phyloP scores from a whole-genome alignment of 106 monocot species.

The Phalaenopsis equestris region DNA sequence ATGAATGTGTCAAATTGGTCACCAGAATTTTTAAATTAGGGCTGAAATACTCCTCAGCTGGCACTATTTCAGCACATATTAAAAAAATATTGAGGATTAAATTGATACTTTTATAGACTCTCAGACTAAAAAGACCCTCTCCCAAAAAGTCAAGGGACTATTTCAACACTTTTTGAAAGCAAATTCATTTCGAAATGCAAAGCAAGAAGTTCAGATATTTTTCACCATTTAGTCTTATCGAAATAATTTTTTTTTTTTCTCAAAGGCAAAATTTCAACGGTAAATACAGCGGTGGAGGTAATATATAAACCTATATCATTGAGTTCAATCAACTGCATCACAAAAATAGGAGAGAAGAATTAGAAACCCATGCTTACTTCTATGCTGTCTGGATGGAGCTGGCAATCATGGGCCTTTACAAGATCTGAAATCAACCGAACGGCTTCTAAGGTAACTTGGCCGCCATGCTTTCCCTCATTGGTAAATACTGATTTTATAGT shows the following conservation, averaged over 20 bases:
- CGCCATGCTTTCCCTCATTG: slow-evolving; percentile 92
- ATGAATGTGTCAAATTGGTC: too few relatives aligned
- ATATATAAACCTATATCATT: background rate
- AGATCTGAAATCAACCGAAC: slow-evolving; percentile 70
- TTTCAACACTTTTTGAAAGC: too few relatives aligned
- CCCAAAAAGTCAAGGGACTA: too few relatives aligned
- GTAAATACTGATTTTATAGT: slow-evolving; percentile 60
- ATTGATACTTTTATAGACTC: too few relatives aligned
- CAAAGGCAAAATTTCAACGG: background rate
- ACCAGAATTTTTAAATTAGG: too few relatives aligned
- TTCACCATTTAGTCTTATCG: background rate
- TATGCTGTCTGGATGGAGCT: slow-evolving; percentile 76
- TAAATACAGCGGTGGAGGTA: background rate
- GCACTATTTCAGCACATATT: too few relatives aligned
- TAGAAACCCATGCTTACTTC: slow-evolving; percentile 36
- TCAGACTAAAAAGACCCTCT: too few relatives aligned
- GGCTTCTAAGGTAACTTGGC: slow-evolving; percentile 84
- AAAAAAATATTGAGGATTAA: too few relatives aligned
- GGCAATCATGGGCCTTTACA: slow-evolving; percentile 71
- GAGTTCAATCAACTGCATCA: background rate
- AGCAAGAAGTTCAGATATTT: slow-evolving; percentile 3
- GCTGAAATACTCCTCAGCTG: too few relatives aligned
- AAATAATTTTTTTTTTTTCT: background rate
- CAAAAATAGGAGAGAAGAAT: background rate
- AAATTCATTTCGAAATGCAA: background rate